A percentile compares a stretch with the other conserved stretches of the same genome.
Conservation (phyloP, 192 early-diverging fungal species). For the Mortierella alpina region DNA sequence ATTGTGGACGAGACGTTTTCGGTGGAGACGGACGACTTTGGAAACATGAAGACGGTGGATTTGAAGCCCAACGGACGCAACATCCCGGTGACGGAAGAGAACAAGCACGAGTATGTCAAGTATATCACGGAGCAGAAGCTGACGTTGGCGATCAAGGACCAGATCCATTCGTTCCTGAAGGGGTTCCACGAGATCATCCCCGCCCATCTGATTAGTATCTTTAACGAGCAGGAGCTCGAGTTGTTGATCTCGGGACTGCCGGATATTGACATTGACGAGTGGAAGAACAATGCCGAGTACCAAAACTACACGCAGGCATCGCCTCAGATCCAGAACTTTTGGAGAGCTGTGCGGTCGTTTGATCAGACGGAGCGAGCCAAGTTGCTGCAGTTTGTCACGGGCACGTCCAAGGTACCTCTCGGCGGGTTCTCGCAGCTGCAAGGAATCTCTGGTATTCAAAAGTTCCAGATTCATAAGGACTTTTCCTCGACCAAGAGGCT, state of each 20-base stretch:
- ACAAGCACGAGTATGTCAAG: slow-evolving; percentile 96
- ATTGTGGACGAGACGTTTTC: slow-evolving; percentile 95
- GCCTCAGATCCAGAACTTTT: slow-evolving; percentile 98
- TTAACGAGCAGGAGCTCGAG: slow-evolving; percentile 99
- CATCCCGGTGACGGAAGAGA: slow-evolving; percentile 91
- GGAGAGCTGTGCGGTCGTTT: slow-evolving; percentile 95
- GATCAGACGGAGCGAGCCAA: slow-evolving; percentile 97
- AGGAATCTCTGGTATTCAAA: slow-evolving; percentile 93
- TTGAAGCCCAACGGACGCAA: slow-evolving; percentile 88
- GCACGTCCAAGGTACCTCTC: slow-evolving; percentile 95
- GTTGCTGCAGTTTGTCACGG: slow-evolving; percentile 96
- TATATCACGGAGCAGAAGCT: slow-evolving; percentile 92
- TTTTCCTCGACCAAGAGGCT: slow-evolving; percentile 83
- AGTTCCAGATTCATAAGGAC: slow-evolving; percentile 99
- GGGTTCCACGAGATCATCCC: slow-evolving; percentile 98
- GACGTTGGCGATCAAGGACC: slow-evolving; percentile 91
- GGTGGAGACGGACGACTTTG: slow-evolving; percentile 93
- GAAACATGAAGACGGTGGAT: slow-evolving; percentile 83
- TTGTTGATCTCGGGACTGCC: slow-evolving; percentile 97
- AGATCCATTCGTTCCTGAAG: slow-evolving; percentile 90
- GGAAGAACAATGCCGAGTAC: slow-evolving; percentile 99
- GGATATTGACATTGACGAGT: slow-evolving; percentile 98
- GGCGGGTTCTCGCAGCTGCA: slow-evolving; percentile 93
- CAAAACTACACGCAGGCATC: slow-evolving; percentile 87
- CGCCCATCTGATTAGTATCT: slow-evolving; percentile 89